Percentiles rank a stretch among this genome's conserved stretches.
phyloP scores from a whole-genome alignment of 768 basidiomycete species.

The Amanita exitialis region DNA sequence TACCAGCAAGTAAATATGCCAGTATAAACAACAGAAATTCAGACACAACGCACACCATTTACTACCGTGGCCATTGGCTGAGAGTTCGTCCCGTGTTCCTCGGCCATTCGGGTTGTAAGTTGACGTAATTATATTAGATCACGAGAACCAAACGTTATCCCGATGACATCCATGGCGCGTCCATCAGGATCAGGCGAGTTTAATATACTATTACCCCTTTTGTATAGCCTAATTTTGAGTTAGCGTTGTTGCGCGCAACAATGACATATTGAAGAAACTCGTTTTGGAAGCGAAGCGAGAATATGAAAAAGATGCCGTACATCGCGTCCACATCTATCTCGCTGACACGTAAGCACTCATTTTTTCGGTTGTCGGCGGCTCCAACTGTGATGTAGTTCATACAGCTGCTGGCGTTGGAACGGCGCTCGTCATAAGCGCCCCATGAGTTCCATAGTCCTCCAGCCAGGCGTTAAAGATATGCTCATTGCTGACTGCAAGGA shows the following conservation, averaged over 20 bases:
- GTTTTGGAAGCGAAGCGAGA: conserved; percentile 82
- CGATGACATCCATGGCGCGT: conserved; percentile 63
- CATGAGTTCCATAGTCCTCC: conserved; percentile 87
- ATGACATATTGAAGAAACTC: conserved; percentile 79
- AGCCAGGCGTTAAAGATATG: conserved; percentile 88
- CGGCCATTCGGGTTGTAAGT: conserved; percentile 12
- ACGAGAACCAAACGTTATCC: conserved; percentile 70
- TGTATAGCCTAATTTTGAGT: conserved; percentile 7
- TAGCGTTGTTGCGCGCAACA: conserved; percentile 82
- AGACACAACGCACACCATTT: conserved; percentile 87
- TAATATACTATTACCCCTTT: not conserved
- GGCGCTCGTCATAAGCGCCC: conserved; percentile 83
- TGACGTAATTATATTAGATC: conserved; percentile 37
- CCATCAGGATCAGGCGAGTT: conserved; percentile 70
- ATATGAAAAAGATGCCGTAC: conserved; percentile 86
- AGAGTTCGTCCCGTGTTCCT: conserved; percentile 36
- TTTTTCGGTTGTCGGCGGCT: conserved; percentile 7
- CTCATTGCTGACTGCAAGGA: conserved; percentile 80
- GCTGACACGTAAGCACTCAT: conserved; percentile 66
- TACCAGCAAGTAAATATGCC: not conserved
- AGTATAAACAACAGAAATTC: not conserved
- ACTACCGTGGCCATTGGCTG: conserved; percentile 85
- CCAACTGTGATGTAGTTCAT: conserved; percentile 33
- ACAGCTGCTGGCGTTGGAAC: conserved; percentile 81
- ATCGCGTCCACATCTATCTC: conserved; percentile 83